Conservation (phyloP, 2,329 filamentous ascomycete genomes). For the Rhynchosporium agropyri region DNA sequence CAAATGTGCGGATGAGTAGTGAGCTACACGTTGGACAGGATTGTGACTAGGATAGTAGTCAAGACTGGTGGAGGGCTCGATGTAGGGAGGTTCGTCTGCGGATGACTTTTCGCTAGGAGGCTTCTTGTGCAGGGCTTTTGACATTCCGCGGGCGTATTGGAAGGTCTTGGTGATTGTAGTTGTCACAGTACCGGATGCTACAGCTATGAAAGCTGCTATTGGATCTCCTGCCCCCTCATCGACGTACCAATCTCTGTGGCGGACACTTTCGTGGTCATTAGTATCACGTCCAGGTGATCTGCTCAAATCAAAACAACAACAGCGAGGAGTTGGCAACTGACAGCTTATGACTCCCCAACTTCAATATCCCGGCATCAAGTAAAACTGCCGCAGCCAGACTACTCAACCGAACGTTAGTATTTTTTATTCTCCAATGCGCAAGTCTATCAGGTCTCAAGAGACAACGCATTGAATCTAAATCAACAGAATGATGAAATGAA, state of each 20-base stretch:
- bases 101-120: constrained; percentile 13
- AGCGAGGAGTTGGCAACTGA: constrained; percentile 19
- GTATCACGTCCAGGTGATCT: neutral
- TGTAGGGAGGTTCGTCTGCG: constrained; percentile 1
- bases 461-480: constrained; percentile 66
- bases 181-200: constrained; percentile 29
- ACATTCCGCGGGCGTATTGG: constrained; percentile 29
- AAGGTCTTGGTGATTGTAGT: constrained; percentile 16
- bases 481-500: constrained; percentile 55
- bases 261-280: neutral
- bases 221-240: constrained; percentile 36
- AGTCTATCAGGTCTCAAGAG: constrained; percentile 50
- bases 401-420: constrained; percentile 61
- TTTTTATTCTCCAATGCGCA: constrained; percentile 51
- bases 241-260: constrained; percentile 38
- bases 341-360: constrained; percentile 30
- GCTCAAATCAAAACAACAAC: too few species aligned
- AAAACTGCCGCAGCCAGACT: constrained; percentile 65
- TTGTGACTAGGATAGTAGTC: constrained; percentile 20
- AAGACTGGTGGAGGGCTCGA: constrained; percentile 20
- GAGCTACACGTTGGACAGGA: constrained; percentile 26
- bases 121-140: constrained; percentile 22
- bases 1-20: constrained; percentile 28
- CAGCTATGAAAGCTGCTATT: constrained; percentile 26
- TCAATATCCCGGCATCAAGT: constrained; percentile 51